Percentiles rank a stretch among this genome's conserved stretches.
phyloP scores from a whole-genome alignment of 2,329 filamentous ascomycete species.

The Laburnicola sp. region DNA sequence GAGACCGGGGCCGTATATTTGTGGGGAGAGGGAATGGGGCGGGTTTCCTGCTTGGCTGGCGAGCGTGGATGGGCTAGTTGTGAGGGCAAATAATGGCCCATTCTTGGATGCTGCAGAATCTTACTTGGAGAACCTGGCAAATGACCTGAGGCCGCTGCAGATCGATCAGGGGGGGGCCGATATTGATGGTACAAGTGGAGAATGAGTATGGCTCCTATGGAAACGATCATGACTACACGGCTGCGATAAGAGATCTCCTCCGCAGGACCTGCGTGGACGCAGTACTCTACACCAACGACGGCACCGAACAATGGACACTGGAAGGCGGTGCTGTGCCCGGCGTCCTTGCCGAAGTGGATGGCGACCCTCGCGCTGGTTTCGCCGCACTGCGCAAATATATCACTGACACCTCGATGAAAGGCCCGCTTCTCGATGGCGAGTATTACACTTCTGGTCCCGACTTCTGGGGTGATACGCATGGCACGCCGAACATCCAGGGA shows the following conservation, averaged over 20 bases:
- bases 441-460: conserved; percentile 54
- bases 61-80: conserved; percentile 47
- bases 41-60: conserved; percentile 54
- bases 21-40: conserved; percentile 56
- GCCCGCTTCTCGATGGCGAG: conserved; percentile 54
- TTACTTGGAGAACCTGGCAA: conserved; percentile 49
- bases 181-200: conserved; percentile 57
- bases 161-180: conserved; percentile 45
- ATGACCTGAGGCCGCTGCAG: conserved; percentile 43
- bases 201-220: conserved; percentile 58
- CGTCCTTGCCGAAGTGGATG: conserved; percentile 54
- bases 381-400: conserved; percentile 49
- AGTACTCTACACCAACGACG: conserved; percentile 56
- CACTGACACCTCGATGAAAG: conserved; percentile 48
- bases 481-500: conserved; percentile 30
- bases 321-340: conserved; percentile 50
- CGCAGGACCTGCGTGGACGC: conserved; percentile 46
- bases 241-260: conserved; percentile 49
- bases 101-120: conserved; percentile 46
- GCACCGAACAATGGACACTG: conserved; percentile 50
- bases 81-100: conserved; percentile 48
- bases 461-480: conserved; percentile 50
- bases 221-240: conserved; percentile 51
- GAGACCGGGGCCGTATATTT: conserved; percentile 55
- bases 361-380: conserved; percentile 49